phyloP scores from a whole-genome alignment of 805 yeast species.

The Yarrowia deformans region DNA sequence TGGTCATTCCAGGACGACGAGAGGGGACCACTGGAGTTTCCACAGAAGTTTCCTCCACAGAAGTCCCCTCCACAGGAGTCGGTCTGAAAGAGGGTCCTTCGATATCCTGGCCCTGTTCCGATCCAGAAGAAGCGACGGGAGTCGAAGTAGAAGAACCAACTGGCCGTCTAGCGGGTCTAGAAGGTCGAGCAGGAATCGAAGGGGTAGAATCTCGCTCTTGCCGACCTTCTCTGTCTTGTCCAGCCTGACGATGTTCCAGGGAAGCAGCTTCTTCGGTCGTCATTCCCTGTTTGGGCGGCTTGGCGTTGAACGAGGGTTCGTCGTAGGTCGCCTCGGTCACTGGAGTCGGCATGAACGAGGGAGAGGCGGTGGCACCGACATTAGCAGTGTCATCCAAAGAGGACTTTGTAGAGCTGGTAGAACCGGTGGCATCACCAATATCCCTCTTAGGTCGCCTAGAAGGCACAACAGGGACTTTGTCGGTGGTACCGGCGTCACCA shows the following conservation, averaged over 20 bases:
- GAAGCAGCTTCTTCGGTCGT: slow-evolving; percentile 10
- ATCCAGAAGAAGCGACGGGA: not conserved
- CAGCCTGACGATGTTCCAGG: slow-evolving; percentile 1
- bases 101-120: not conserved
- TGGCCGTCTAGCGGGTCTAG: not conserved
- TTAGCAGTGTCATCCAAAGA: too few species aligned
- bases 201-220: not conserved
- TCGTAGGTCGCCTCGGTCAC: slow-evolving; percentile 12
- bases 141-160: too few species aligned
- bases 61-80: not conserved
- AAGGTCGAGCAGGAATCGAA: not conserved
- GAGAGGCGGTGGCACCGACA: not conserved
- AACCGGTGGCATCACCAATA: too few species aligned
- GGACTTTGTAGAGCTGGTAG: not conserved
- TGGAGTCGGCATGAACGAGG: slow-evolving; percentile 18
- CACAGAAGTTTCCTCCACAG: too few species aligned
- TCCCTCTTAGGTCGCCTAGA: slow-evolving; percentile 1
- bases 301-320: slow-evolving; percentile 5
- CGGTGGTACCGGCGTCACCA: not conserved
- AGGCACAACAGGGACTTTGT: not conserved
- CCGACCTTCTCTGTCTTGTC: not conserved
- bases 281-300: slow-evolving; percentile 10
- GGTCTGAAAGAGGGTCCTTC: not conserved
- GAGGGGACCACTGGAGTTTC: not conserved
- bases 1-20: not conserved